Evolutionary conservation across 2,329 filamentous ascomycete genomes (phyloP), one percentile per base, ranked within the genome.

Genomic region (Penicillium aurantiogriseum): DNA sequence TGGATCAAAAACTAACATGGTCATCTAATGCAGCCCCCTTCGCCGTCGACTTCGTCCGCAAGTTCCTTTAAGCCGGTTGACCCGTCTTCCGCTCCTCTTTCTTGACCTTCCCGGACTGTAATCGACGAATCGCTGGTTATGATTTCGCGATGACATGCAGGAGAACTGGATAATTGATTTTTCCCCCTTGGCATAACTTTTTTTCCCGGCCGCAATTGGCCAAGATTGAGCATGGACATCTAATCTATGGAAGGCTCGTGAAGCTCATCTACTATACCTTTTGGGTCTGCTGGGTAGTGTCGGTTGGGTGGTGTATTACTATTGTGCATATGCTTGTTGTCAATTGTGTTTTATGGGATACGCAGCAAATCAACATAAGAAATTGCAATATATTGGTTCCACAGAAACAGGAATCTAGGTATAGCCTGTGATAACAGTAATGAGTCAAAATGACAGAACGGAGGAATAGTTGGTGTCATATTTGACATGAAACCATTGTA

Each of bases 31-130:
- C 8, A 81, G 79, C 79, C 44, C 79, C 79, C 49, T 81, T 81
- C 67, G 77, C 78, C 51, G 70, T 81, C 55, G 77, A 81, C 58
- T 80, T 79, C 64, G 74, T 78, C 54, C 73, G 73, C 63, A 80
- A 77, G 65, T 71, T 81, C 57, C 74, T 81, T 49, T 81, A 74
- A 74, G 65, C 17, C 50, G 54, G 38, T 49, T 50, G 61, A 42
- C 23, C 36, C 45, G 44, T 10, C 53, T 50, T 38, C 47, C 33
- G 38, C 36, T 43, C 23, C 31, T 31, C 38, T 50, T 51, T 38
- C 54, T 50, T 10, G 25, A 31, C 40, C 19, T 50, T 38, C 46
- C 55, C 39, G 25, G 25, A 27, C 31, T 46, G 56, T 56, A 50
- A 50, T 51, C 35, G 25, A 53, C 35, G 51, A 56, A 58, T 43